These are phyloP conservation scores for Plasmodium adleri DNA, from an alignment of 169 alveolate species.

Conservation along the genomic window DNA sequence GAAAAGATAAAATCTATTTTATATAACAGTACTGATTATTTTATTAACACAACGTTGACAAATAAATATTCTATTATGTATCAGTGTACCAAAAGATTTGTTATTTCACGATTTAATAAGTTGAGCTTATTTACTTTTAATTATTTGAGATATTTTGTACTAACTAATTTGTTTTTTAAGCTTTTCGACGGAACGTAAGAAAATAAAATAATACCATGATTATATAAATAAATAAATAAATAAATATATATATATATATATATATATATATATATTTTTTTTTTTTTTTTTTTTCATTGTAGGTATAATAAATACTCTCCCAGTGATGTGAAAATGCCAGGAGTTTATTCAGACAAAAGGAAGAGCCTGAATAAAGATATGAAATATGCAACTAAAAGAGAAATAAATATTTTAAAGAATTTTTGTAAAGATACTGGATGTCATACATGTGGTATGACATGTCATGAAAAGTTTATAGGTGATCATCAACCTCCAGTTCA, in stretches of 20 bases:
- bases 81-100: constrained; percentile 61
- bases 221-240: neutral
- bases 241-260: neutral
- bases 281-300: neutral
- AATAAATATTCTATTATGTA: constrained; percentile 36
- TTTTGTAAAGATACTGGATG: constrained; percentile 64
- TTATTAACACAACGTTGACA: constrained; percentile 7
- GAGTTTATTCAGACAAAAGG: constrained; percentile 35
- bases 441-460: constrained; percentile 64
- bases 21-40: constrained; percentile 52
- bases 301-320: constrained; percentile 69
- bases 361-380: constrained; percentile 58
- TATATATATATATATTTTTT: neutral
- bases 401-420: constrained; percentile 29
- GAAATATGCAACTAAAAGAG: constrained; percentile 69
- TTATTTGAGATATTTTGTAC: constrained; percentile 48
- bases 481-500: constrained; percentile 77
- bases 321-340: constrained; percentile 75
- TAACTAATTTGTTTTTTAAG: constrained; percentile 51
- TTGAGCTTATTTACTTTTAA: constrained; percentile 45
- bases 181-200: constrained; percentile 53
- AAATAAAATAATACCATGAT: neutral
- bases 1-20: constrained; percentile 10
- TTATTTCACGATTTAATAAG: constrained; percentile 27
- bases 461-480: constrained; percentile 54